Evolutionary conservation across 371 early-diverging fungal genomes (phyloP), one percentile per base, ranked within the genome.

Genomic region (Smittium mucronatum): DNA sequence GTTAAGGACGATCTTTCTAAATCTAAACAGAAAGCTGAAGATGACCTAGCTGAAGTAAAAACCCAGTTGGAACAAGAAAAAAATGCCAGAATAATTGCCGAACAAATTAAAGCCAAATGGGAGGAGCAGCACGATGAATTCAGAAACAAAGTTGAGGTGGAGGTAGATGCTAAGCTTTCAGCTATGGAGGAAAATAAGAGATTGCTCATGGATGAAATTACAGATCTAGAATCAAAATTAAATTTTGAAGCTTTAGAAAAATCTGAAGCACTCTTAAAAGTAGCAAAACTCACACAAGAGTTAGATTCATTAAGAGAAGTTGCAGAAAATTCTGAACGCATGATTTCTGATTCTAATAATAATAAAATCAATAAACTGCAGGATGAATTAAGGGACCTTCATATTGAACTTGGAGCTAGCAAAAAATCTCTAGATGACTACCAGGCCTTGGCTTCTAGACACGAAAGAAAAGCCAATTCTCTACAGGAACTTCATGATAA

Each of bases 1-100:
- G 89, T 86, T 69, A 74, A 85, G 16, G 89, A 89, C 70, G 90
- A 90, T 63, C 82, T 91, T 34, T 88, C 90, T 71, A 86, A 86
- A 69, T 69, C 81, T 5, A 84, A 85, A 70, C 82, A 85, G 17
- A 75, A 81, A 29, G 81, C 90, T 21, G 88, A 89, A 72, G 68
- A 76, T 17, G 76, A 79, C 34, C 74, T 89, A n/a, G 83, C 82
- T 2, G 86, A 84, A 35, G 75, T 89, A 32, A 75, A 81, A 58
- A 75, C 70, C 26, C 85, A 85, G 70, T 76, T 88, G 17, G 89
- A 87, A 67, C 84, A 84, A 32, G 89, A 89, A 71, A 81, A 82
- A 69, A 76, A 64, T 16, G 72, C 75, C 21, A 82, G 84, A 0
- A 71, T 68, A 33, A 81, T 78, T 64, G 85, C 85, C n/a, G 87